A percentile compares a stretch with the other conserved stretches of the same genome.
Conservation (phyloP, 2,329 filamentous ascomycete species). For the Laburnicola sp. region DNA sequence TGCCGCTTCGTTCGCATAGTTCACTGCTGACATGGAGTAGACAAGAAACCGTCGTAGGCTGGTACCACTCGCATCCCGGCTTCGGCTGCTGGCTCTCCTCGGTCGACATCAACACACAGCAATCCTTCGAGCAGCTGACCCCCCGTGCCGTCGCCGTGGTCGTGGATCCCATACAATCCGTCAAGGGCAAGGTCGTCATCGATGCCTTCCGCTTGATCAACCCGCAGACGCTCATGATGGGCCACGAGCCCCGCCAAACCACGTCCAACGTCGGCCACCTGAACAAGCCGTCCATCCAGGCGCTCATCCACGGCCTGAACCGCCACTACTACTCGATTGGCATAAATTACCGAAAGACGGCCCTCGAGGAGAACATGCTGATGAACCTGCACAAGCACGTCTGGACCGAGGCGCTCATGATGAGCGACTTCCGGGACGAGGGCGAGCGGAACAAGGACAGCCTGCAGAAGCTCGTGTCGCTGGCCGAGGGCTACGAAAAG, state of each 20-base stretch:
- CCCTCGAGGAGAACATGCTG: constrained; percentile 97
- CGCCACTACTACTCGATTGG: constrained; percentile 99
- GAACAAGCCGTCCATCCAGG: constrained; percentile 99
- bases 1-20: neutral
- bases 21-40: constrained; percentile 52
- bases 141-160: constrained; percentile 96
- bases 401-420: constrained; percentile 96
- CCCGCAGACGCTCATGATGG: constrained; percentile 95
- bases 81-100: constrained; percentile 99
- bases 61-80: constrained; percentile 99
- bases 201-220: constrained; percentile 99
- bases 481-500: constrained; percentile 98
- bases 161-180: constrained; percentile 97
- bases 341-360: constrained; percentile 97
- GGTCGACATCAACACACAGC: constrained; percentile 99
- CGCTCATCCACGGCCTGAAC: constrained; percentile 96
- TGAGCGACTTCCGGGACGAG: constrained; percentile 92
- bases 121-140: constrained; percentile 99
- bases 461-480: constrained; percentile 79
- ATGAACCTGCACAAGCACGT: constrained; percentile 99
- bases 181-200: constrained; percentile 99
- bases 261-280: constrained; percentile 97
- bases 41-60: constrained; percentile 95
- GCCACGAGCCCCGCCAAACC: constrained; percentile 95
- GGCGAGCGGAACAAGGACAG: constrained; percentile 83